Conservation (phyloP, 495 filamentous ascomycete species). For the Penicillium mononematosum region DNA sequence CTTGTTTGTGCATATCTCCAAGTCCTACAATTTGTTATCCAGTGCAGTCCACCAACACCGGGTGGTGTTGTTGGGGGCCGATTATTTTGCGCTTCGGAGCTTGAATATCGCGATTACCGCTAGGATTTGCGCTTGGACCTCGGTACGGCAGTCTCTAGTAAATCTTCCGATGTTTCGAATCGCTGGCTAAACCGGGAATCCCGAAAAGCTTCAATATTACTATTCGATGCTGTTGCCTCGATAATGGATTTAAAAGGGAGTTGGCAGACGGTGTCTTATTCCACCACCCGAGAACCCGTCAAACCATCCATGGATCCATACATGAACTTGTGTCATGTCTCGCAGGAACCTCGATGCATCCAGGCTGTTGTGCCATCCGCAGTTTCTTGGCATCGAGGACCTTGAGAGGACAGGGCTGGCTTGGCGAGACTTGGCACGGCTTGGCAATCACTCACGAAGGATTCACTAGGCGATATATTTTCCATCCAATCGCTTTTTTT, state of each 20-base stretch:
- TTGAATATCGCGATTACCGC: too few relatives aligned
- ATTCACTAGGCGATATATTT: neutral
- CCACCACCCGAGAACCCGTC: neutral
- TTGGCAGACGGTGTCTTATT: neutral
- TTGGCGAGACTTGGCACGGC: neutral
- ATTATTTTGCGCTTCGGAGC: too few relatives aligned
- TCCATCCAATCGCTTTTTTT: neutral
- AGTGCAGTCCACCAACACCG: too few relatives aligned
- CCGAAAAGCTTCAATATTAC: neutral
- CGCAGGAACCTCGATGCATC: neutral
- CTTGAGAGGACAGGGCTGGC: neutral
- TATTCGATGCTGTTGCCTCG: neutral
- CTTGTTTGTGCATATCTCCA: too few relatives aligned
- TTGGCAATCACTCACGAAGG: neutral
- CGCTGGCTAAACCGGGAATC: neutral
- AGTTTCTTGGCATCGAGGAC: neutral
- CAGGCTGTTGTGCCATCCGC: neutral
- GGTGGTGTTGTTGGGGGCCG: too few relatives aligned
- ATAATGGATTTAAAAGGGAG: neutral
- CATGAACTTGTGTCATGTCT: neutral
- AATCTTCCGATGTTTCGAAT: neutral
- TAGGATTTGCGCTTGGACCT: too few relatives aligned
- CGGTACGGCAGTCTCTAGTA: too few relatives aligned
- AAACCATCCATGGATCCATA: neutral
- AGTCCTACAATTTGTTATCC: too few relatives aligned